Evolutionary conservation across 106 monocot species (phyloP).

Genomic region (Vanilla planifolia): DNA sequence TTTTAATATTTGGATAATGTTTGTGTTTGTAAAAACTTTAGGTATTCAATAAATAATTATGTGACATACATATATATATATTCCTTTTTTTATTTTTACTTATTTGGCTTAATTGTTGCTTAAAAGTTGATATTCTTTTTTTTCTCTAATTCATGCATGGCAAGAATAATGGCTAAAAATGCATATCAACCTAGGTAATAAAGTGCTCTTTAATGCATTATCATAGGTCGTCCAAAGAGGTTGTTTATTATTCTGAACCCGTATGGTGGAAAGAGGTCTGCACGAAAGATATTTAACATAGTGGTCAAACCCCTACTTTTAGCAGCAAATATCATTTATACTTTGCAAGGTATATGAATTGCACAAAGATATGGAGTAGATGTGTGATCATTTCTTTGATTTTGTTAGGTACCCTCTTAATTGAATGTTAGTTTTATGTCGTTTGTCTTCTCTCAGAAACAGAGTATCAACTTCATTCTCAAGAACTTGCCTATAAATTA

Average conservation of each 20-base stretch:
- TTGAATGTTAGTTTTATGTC: neutral
- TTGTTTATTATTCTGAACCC: constrained; percentile 83
- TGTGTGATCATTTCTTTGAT: neutral
- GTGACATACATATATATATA: too few species aligned
- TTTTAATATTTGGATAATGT: too few species aligned
- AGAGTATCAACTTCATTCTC: constrained; percentile 31
- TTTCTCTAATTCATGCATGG: too few species aligned
- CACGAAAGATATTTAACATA: constrained; percentile 37
- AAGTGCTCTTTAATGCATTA: too few species aligned
- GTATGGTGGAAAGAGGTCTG: constrained; percentile 76
- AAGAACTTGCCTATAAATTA: constrained; percentile 35
- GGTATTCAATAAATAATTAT: too few species aligned
- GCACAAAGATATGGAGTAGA: neutral
- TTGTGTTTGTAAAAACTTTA: too few species aligned
- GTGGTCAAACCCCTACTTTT: constrained; percentile 68
- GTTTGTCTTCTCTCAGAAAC: constrained; percentile 31
- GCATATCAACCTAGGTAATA: too few species aligned
- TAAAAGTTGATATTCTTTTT: too few species aligned
- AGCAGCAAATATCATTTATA: constrained; percentile 55
- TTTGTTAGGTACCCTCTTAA: neutral
- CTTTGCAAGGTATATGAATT: constrained; percentile 55
- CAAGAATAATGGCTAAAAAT: too few species aligned
- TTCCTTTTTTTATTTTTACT: too few species aligned
- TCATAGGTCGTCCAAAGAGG: constrained; percentile 65
- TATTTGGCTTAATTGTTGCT: too few species aligned